Conservation (phyloP, 2,329 filamentous ascomycete genomes). For the Fonsecaea nubica region DNA sequence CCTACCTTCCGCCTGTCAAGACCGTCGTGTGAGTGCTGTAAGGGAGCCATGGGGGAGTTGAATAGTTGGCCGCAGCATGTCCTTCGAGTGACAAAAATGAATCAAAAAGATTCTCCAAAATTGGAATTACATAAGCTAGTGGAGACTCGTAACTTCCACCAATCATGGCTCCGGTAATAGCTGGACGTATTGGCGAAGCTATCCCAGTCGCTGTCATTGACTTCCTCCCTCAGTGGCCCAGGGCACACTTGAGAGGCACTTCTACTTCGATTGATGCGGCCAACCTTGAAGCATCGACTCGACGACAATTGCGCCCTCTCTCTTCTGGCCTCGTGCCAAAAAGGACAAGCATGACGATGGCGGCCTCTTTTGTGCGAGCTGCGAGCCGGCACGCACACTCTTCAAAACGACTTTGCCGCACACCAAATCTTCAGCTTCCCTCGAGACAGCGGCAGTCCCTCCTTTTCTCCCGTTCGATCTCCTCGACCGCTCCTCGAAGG, state of each 20-base stretch:
- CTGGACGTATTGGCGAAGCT: conserved; percentile 17
- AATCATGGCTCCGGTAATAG: neutral
- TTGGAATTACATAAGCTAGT: neutral
- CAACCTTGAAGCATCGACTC: conserved; percentile 25
- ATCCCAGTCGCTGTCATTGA: conserved; percentile 19
- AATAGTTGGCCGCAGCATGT: conserved; percentile 3
- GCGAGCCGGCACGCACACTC: conserved; percentile 56
- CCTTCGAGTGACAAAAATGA: neutral
- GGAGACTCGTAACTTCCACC: neutral
- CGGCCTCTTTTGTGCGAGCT: conserved; percentile 66
- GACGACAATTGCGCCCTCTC: conserved; percentile 21
- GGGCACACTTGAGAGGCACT: conserved; percentile 13
- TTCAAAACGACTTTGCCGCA: conserved; percentile 64
- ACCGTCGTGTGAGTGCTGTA: conserved; percentile 31
- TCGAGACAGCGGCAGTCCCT: conserved; percentile 30
- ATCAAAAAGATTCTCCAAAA: conserved; percentile 8
- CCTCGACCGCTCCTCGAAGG: conserved; percentile 61
- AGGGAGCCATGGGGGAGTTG: conserved; percentile 31
- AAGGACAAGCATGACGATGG: conserved; percentile 58
- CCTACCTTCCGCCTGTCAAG: conserved; percentile 37
- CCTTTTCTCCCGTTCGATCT: conserved; percentile 58
- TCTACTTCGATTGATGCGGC: conserved; percentile 31
- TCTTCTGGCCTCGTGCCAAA: conserved; percentile 39
- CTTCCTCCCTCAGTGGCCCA: conserved; percentile 6
- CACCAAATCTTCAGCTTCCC: conserved; percentile 53